Evolutionary conservation across 2,329 filamentous ascomycete genomes (phyloP).

Genomic region (Paramyrothecium roridum): DNA sequence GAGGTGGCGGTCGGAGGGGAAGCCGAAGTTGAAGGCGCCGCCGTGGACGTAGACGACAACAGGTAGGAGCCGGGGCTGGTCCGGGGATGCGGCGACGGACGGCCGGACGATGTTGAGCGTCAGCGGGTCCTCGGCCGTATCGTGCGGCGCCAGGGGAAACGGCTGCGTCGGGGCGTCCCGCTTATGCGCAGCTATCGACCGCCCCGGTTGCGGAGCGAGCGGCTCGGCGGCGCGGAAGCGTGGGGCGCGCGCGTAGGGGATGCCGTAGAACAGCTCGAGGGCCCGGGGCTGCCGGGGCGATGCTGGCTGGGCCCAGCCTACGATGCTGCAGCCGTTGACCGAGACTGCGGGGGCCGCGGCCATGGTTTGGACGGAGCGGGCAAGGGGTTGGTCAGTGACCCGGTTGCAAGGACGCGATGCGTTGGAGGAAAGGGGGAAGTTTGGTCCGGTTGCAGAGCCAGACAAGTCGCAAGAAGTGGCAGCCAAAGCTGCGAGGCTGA

Average conservation of each 20-base stretch:
- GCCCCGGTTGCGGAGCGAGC: conserved; percentile 15
- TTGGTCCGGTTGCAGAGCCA: too few relatives aligned
- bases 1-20: conserved; percentile 54
- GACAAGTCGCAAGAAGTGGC: too few relatives aligned
- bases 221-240: conserved; percentile 41
- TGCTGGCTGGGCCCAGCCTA: conserved; percentile 15
- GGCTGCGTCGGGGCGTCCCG: conserved; percentile 27
- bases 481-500: too few relatives aligned
- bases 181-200: conserved; percentile 25
- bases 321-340: conserved; percentile 17
- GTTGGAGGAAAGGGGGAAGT: too few relatives aligned
- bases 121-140: conserved; percentile 49
- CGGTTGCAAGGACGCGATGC: neutral
- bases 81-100: conserved; percentile 9
- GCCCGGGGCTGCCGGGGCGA: conserved; percentile 29
- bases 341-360: conserved; percentile 7
- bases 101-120: conserved; percentile 49
- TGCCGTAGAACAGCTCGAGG: conserved; percentile 45
- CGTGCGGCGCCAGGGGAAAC: conserved; percentile 15
- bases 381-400: neutral
- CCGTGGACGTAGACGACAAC: conserved; percentile 63
- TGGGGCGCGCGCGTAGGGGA: conserved; percentile 46
- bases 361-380: neutral
- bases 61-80: conserved; percentile 25
- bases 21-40: conserved; percentile 57